phyloP scores from a whole-genome alignment of 2,329 filamentous ascomycete species.

The Myriosclerotinia curreyana region DNA sequence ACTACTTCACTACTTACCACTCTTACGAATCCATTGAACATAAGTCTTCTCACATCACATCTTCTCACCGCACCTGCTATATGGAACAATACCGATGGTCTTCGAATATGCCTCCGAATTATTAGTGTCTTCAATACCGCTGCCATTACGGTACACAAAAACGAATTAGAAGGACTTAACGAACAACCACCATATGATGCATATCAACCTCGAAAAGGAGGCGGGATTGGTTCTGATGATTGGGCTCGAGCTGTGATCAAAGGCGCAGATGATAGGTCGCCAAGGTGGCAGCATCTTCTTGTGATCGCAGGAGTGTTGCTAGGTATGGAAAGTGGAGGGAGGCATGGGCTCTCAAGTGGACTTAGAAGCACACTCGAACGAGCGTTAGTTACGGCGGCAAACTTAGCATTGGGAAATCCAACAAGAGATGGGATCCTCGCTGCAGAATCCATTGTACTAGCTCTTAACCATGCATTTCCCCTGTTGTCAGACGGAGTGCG shows the following conservation, averaged over 20 bases:
- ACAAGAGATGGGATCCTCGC: constrained; percentile 50
- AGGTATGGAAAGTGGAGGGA: constrained; percentile 57
- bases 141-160: constrained; percentile 37
- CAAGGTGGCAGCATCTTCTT: constrained; percentile 66
- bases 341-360: constrained; percentile 52
- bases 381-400: constrained; percentile 59
- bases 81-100: constrained; percentile 51
- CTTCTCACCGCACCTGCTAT: constrained; percentile 58
- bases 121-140: constrained; percentile 58
- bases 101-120: constrained; percentile 50
- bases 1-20: constrained; percentile 55
- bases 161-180: constrained; percentile 38
- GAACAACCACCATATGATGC: constrained; percentile 37
- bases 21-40: constrained; percentile 57
- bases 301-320: constrained; percentile 59
- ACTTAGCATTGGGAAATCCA: constrained; percentile 56
- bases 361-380: constrained; percentile 56
- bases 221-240: constrained; percentile 49
- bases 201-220: constrained; percentile 42
- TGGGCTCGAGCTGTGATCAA: constrained; percentile 43
- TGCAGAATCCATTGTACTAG: constrained; percentile 52
- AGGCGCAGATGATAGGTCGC: constrained; percentile 52
- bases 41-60: constrained; percentile 56
- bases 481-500: constrained; percentile 53
- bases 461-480: constrained; percentile 63